phyloP scores from a whole-genome alignment of 208 protist genomes.

The Perkinsela sp. region DNA sequence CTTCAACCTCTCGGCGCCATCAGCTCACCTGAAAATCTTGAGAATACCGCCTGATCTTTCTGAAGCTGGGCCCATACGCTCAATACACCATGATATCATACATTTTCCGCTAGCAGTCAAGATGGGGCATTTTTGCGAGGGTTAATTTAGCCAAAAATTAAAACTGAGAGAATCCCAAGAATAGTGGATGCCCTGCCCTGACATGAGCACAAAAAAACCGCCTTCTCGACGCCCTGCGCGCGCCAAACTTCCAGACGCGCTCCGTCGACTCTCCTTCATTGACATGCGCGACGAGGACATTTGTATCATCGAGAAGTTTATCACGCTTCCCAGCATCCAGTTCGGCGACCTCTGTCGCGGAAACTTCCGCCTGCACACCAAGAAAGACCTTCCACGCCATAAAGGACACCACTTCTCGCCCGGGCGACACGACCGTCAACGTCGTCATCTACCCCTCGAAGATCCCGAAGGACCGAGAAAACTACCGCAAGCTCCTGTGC shows the following conservation, averaged over 20 bases:
- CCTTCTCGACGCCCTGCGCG: background rate
- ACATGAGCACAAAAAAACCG: no score
- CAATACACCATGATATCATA: no score
- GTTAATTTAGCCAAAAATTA: no score
- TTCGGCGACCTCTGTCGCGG: background rate
- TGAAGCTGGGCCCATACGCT: no score
- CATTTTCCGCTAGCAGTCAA: no score
- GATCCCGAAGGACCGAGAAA: background rate
- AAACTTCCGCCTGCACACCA: background rate
- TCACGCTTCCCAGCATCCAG: background rate
- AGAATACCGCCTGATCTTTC: no score
- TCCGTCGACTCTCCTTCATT: background rate
- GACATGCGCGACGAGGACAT: background rate
- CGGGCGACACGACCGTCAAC: background rate
- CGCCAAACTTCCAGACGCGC: background rate
- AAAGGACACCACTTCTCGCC: background rate
- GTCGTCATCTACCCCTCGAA: background rate
- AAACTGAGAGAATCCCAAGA: no score
- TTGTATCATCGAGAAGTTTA: background rate
- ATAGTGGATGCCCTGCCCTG: no score
- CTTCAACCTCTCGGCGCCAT: no score
- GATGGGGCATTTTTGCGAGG: no score
- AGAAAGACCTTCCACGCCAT: background rate
- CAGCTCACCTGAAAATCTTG: no score
- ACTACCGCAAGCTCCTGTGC: background rate